Evolutionary conservation across 345 rosid species (phyloP).

Genomic region (Eucalyptus fibrosa): DNA sequence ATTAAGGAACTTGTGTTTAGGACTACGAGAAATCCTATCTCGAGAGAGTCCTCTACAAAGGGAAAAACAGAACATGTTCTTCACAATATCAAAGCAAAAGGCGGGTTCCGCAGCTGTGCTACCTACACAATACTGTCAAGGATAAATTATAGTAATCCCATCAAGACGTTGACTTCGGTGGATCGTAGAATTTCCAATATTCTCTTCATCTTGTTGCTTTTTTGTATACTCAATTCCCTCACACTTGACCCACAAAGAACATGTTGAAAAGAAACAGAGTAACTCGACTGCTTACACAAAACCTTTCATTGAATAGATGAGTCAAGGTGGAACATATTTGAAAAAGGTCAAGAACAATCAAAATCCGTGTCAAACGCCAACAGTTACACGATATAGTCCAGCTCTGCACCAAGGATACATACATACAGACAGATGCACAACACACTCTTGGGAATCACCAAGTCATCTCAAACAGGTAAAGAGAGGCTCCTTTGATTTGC

Average conservation of each 20-base stretch:
- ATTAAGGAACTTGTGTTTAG: not conserved
- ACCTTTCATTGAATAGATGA: not conserved
- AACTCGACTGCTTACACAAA: not conserved
- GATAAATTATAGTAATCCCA: not conserved
- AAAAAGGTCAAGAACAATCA: not conserved
- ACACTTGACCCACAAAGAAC: not conserved
- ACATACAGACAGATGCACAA: not conserved
- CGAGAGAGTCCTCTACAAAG: not conserved
- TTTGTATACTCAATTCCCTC: not conserved
- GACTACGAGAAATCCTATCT: not conserved
- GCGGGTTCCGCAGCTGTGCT: not conserved
- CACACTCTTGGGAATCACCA: not conserved
- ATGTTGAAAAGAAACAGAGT: not conserved
- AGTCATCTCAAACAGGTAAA: slow-evolving; percentile 17
- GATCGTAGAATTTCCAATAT: not conserved
- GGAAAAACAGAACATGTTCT: not conserved
- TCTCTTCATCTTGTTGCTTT: not conserved
- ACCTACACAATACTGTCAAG: not conserved
- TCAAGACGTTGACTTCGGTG: not conserved
- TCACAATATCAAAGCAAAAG: not conserved
- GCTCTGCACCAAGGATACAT: not conserved
- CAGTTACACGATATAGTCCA: not conserved
- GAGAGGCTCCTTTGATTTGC: slow-evolving; percentile 57
- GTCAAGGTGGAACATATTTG: not conserved
- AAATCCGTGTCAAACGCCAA: not conserved